Evolutionary conservation across 2,329 filamentous ascomycete genomes (phyloP), one percentile per base, ranked within the genome.

Genomic region (Pseudocercospora pini-densiflorae): DNA sequence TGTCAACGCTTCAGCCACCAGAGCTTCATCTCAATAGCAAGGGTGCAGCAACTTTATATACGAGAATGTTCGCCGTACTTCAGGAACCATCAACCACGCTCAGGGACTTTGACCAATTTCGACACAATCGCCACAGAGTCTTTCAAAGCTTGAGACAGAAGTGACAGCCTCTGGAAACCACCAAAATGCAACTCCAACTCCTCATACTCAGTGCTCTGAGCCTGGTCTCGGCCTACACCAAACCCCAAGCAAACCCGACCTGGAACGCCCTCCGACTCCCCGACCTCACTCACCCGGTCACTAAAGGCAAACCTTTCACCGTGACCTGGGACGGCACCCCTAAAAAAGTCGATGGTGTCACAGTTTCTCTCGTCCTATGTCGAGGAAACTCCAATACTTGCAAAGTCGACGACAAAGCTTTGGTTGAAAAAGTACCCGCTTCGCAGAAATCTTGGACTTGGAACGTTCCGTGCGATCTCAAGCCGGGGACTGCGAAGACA

Each of bases 361-460:
- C 64, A 12, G 67, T 68, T 12, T 59, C 47, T 54, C 59, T 68
- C 36, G 67, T 68, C 23, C 58, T 68, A 31, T 68, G 67, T 8
- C 67, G 67, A 27, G 67, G 67, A 5, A 53, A 57, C 19, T 63
- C 63, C 19, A 64, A 54, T 43, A 45, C n/a, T 16, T 68, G 67
- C 58, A 43, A 43, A 4, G 36, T 53, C 8, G 67, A 66, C 27
- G 10, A 53, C 7, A 36, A 54, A 6, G 61, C 67, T 12, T 58
- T 68, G 19, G 40, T 45, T 19, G 61, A 63, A n/a, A 57, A 40
- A 7, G 31, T 64, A 14, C 61, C 45, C 3, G 58, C 49, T 8
- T 58, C 36, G 54, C 29, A 59, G 7, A 47, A 59, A 23, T 23
- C 36, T 33, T 61, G 43, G 27, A 64, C 36, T 5, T 68, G 67